phyloP scores from a whole-genome alignment of 2,329 filamentous ascomycete species.

The Leptographium flavum region DNA sequence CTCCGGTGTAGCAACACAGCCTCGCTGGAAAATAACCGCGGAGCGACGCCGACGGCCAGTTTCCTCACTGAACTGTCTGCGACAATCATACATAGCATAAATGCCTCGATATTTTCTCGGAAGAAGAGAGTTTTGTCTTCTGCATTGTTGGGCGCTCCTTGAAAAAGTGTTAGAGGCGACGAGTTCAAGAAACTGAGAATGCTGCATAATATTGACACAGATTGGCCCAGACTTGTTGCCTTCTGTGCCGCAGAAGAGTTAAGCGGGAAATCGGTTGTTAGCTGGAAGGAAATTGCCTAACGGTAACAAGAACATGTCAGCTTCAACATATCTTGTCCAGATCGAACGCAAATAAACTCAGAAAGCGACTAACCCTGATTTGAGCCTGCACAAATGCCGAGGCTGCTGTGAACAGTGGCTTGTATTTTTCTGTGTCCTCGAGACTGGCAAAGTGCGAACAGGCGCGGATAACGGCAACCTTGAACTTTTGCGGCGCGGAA shows the following conservation, averaged over 20 bases:
- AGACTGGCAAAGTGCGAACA: constrained; percentile 48
- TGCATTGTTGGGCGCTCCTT: constrained; percentile 21
- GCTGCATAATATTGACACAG: constrained; percentile 30
- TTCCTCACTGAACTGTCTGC: constrained; percentile 33
- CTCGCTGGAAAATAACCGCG: constrained; percentile 29
- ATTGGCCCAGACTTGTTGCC: constrained; percentile 23
- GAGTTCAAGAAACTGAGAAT: constrained; percentile 44
- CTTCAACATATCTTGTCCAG: not conserved
- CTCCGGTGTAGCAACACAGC: constrained; percentile 21
- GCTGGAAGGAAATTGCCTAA: constrained; percentile 24
- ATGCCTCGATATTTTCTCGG: constrained; percentile 33
- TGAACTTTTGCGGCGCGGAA: constrained; percentile 44
- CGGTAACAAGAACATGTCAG: not conserved
- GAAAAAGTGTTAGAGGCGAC: constrained; percentile 34
- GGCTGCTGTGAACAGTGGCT: constrained; percentile 38
- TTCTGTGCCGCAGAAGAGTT: constrained; percentile 26
- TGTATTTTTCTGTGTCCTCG: constrained; percentile 32
- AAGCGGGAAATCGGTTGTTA: constrained; percentile 23
- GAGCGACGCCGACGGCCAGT: constrained; percentile 32
- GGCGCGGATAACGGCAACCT: constrained; percentile 46
- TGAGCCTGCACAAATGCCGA: constrained; percentile 42
- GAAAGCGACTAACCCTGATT: constrained; percentile 31
- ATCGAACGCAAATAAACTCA: not conserved
- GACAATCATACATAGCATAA: constrained; percentile 40
- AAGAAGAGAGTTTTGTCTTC: constrained; percentile 24